These are phyloP conservation scores for Colletotrichum australisinense DNA, from an alignment of 2,329 filamentous ascomycete genomes.

Conservation along the genomic window DNA sequence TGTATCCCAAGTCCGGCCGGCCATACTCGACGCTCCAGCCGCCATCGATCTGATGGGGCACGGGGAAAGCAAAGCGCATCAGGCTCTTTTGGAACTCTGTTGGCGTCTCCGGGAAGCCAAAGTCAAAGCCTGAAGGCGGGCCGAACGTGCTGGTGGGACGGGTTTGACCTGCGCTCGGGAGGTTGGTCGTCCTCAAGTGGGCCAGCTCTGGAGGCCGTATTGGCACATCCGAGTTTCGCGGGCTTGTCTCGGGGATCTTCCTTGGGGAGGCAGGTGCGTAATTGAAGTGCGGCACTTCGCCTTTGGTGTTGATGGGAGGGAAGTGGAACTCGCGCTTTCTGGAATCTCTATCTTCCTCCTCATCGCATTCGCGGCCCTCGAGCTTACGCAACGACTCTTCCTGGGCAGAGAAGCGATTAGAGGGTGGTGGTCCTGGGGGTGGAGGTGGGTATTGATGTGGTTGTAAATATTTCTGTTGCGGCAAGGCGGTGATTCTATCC, in stretches of 20 bases:
- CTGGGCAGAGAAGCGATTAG: conserved; percentile 46
- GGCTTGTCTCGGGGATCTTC: conserved; percentile 39
- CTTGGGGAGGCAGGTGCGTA: conserved; percentile 59
- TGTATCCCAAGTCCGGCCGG: conserved; percentile 86
- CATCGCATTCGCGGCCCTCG: conserved; percentile 60
- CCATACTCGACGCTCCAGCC: conserved; percentile 96
- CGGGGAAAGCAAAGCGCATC: conserved; percentile 89
- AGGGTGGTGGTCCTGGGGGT: conserved; percentile 44
- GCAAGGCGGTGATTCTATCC: conserved; percentile 85
- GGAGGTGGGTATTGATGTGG: conserved; percentile 54
- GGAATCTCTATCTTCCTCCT: conserved; percentile 50
- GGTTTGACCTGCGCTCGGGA: conserved; percentile 44
- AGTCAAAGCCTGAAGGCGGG: conserved; percentile 75
- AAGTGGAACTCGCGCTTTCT: conserved; percentile 66
- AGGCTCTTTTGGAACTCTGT: conserved; percentile 90
- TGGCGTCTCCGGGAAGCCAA: conserved; percentile 85
- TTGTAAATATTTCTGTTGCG: conserved; percentile 73
- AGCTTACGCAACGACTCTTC: conserved; percentile 62
- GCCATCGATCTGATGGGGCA: conserved; percentile 74
- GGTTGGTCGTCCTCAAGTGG: conserved; percentile 63
- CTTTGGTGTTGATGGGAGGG: conserved; percentile 60
- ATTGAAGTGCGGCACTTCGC: conserved; percentile 68
- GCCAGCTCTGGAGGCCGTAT: conserved; percentile 65
- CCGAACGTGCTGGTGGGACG: conserved; percentile 68
- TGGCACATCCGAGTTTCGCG: conserved; percentile 40